Evolutionary conservation across 202 grass and related monocot genomes (phyloP).

Genomic region (Brachypodium distachyon): DNA sequence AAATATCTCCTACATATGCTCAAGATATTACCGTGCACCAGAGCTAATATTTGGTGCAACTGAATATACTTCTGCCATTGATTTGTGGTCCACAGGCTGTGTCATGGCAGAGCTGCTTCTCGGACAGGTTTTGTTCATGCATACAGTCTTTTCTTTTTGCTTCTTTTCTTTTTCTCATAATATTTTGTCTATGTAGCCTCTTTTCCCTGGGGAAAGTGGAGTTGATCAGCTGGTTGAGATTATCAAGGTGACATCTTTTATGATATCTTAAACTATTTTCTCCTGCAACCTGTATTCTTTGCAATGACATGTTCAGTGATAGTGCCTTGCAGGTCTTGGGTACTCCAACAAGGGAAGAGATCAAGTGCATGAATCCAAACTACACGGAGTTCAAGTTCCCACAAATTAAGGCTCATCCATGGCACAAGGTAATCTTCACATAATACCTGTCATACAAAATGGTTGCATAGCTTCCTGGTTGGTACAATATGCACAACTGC

Average conservation of each 20-base stretch:
- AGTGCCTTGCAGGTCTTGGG: conserved; percentile 68
- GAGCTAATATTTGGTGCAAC: conserved; percentile 98
- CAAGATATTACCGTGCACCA: conserved; percentile 96
- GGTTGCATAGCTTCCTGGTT: background rate
- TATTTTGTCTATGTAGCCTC: conserved; percentile 47
- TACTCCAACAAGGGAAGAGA: conserved; percentile 99
- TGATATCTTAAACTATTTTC: background rate
- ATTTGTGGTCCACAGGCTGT: conserved; percentile 96
- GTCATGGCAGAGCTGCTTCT: conserved; percentile 96
- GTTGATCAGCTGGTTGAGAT: conserved; percentile 97
- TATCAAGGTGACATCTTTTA: conserved; percentile 66
- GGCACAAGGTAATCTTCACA: conserved; percentile 64
- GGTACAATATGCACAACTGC: background rate
- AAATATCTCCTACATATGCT: conserved; percentile 99
- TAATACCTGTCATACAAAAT: background rate
- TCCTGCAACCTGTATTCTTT: background rate
- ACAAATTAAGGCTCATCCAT: conserved; percentile 97
- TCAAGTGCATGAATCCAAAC: conserved; percentile 99
- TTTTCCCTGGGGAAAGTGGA: conserved; percentile 98
- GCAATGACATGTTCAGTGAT: conserved; percentile 25
- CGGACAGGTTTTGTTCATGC: conserved; percentile 58
- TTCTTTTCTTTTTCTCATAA: conserved; percentile 16
- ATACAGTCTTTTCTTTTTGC: background rate
- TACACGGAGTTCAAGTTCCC: conserved; percentile 97
- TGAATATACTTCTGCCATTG: conserved; percentile 93